These are phyloP conservation scores for Tetrapisispora nanseiensis DNA, from an alignment of 805 yeast species.

Conservation along the genomic window DNA sequence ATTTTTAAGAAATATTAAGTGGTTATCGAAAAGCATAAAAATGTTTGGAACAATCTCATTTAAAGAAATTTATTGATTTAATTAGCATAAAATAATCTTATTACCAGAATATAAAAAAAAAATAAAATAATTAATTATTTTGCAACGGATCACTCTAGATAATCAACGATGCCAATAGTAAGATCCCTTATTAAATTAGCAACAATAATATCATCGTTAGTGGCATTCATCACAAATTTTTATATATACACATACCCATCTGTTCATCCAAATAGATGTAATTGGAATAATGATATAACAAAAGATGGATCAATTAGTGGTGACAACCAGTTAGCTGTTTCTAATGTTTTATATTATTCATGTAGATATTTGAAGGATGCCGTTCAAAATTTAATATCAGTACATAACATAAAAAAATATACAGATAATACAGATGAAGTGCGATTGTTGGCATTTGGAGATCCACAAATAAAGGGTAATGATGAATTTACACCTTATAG, in stretches of 20 bases:
- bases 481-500: conserved; percentile 62
- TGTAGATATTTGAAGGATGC: background rate
- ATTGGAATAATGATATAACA: conserved; percentile 38
- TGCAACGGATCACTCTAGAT: no score
- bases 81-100: no score
- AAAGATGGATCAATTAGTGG: conserved; percentile 1
- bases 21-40: no score
- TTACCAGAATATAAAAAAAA: no score
- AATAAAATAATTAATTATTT: no score
- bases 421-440: conserved; percentile 19
- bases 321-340: background rate
- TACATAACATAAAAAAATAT: background rate
- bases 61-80: no score
- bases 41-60: no score
- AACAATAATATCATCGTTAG: conserved; percentile 8
- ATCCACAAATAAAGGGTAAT: conserved; percentile 92
- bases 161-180: background rate
- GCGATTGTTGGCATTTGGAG: conserved; percentile 77
- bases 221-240: conserved; percentile 42
- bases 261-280: conserved; percentile 41
- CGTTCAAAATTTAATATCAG: conserved; percentile 8
- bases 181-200: background rate
- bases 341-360: background rate
- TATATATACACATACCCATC: conserved; percentile 76
- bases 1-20: no score